Percentiles rank a stretch among this genome's conserved stretches.
These are phyloP conservation scores for Candolleomyces aberdarensis DNA, from an alignment of 768 basidiomycete genomes.

Conservation along the genomic window DNA sequence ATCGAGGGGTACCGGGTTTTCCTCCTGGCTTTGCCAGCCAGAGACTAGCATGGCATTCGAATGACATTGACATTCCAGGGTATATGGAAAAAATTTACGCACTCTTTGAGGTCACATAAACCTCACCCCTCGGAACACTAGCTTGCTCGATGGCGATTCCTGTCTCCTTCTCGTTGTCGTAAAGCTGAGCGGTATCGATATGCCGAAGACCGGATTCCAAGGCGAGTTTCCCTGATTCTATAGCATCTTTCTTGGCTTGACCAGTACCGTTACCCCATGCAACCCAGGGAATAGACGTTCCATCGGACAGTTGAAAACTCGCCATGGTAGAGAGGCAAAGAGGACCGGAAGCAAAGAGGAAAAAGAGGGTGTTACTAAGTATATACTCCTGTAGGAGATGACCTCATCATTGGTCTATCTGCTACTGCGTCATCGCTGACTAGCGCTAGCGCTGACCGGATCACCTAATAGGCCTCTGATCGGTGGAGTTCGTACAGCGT, in stretches of 20 bases:
- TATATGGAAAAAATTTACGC: conserved; percentile 3
- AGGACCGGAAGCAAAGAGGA: too few relatives aligned
- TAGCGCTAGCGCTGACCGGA: too few relatives aligned
- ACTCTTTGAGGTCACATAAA: conserved; percentile 51
- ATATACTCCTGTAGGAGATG: too few relatives aligned
- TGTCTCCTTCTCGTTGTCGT: conserved; percentile 42
- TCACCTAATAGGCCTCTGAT: too few relatives aligned
- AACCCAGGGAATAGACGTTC: conserved; percentile 42
- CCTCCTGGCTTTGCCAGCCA: background rate
- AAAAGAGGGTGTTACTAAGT: too few relatives aligned
- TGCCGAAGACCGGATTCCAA: conserved; percentile 44
- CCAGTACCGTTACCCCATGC: conserved; percentile 49
- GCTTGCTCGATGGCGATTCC: conserved; percentile 35
- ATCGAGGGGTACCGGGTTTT: conserved; percentile 21
- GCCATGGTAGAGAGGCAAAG: background rate
- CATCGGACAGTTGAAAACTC: conserved; percentile 27
- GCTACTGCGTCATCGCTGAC: too few relatives aligned
- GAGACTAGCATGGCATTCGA: background rate
- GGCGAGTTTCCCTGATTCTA: conserved; percentile 25
- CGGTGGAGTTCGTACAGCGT: too few relatives aligned
- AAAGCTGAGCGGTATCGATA: conserved; percentile 51
- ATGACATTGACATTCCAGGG: background rate
- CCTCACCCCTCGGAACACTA: conserved; percentile 29
- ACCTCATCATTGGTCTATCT: too few relatives aligned
- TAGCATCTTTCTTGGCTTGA: conserved; percentile 25